These are phyloP conservation scores for Syzygium aromaticum DNA, from an alignment of 345 rosid genomes.

Conservation along the genomic window DNA sequence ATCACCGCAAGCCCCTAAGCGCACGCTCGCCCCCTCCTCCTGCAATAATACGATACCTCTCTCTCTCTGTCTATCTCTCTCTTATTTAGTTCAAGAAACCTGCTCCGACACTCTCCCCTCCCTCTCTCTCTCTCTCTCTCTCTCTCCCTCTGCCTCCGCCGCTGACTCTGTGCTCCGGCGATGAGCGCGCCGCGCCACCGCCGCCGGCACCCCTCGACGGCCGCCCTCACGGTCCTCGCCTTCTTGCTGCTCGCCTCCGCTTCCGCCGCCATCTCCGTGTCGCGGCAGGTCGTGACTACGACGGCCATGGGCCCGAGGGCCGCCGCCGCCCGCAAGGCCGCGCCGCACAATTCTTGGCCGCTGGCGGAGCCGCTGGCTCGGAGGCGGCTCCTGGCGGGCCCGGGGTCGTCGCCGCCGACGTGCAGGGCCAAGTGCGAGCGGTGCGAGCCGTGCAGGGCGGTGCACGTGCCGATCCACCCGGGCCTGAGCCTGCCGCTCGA, in stretches of 20 bases:
- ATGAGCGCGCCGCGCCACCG: conserved; percentile 45
- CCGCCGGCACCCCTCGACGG: conserved; percentile 14
- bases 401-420: conserved; percentile 71
- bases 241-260: conserved; percentile 45
- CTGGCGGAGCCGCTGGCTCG: background rate
- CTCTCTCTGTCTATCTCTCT: background rate
- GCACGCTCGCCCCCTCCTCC: background rate
- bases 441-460: conserved; percentile 81
- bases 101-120: background rate
- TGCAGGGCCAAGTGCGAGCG: conserved; percentile 84
- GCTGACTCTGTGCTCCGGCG: conserved; percentile 2
- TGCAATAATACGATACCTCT: background rate
- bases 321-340: background rate
- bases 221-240: conserved; percentile 35
- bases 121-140: background rate
- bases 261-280: conserved; percentile 15
- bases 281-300: background rate
- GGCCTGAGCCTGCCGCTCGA: conserved; percentile 64
- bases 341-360: background rate
- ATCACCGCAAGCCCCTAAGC: background rate
- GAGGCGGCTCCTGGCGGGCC: conserved; percentile 23
- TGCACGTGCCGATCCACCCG: conserved; percentile 83
- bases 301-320: background rate
- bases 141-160: background rate
- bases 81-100: background rate